Conservation (phyloP, 108 stramenopile species). For the Skeletonema menzelii region DNA sequence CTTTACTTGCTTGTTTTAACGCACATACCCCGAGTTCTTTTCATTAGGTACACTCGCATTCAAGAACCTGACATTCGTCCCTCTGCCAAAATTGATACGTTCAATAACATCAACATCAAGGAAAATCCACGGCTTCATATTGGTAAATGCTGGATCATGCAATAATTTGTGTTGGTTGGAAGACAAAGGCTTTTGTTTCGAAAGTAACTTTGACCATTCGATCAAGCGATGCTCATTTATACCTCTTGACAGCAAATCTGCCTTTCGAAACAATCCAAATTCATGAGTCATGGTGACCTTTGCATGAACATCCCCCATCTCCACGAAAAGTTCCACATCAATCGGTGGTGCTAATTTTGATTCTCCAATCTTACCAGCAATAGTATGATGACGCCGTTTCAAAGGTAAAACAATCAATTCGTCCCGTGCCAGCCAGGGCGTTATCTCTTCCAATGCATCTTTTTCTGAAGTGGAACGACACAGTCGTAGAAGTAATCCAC, state of each 20-base stretch:
- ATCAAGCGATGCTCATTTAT: conserved; percentile 1
- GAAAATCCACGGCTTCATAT: conserved; percentile 48
- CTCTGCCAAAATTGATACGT: conserved; percentile 69
- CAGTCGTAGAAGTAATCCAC: conserved; percentile 41
- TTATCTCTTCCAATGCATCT: conserved; percentile 33
- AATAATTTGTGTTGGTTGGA: conserved; percentile 23
- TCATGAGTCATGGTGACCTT: conserved; percentile 47
- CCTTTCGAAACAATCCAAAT: conserved; percentile 64
- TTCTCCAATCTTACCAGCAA: neutral
- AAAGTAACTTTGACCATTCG: conserved; percentile 19
- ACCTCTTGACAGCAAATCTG: conserved; percentile 50
- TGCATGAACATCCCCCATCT: conserved; percentile 62
- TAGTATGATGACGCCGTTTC: conserved; percentile 33
- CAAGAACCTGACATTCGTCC: conserved; percentile 52
- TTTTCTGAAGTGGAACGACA: conserved; percentile 28
- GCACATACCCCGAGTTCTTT: conserved; percentile 48
- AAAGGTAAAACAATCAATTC: conserved; percentile 43
- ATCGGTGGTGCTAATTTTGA: conserved; percentile 27
- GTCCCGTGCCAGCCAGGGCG: conserved; percentile 10
- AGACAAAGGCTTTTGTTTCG: neutral
- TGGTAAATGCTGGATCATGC: neutral
- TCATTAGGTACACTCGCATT: conserved; percentile 52
- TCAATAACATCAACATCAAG: conserved; percentile 62
- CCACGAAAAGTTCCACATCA: conserved; percentile 64
- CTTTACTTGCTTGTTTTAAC: neutral